Conservation (phyloP, 2,329 filamentous ascomycete species). For the Penicillium freii region DNA sequence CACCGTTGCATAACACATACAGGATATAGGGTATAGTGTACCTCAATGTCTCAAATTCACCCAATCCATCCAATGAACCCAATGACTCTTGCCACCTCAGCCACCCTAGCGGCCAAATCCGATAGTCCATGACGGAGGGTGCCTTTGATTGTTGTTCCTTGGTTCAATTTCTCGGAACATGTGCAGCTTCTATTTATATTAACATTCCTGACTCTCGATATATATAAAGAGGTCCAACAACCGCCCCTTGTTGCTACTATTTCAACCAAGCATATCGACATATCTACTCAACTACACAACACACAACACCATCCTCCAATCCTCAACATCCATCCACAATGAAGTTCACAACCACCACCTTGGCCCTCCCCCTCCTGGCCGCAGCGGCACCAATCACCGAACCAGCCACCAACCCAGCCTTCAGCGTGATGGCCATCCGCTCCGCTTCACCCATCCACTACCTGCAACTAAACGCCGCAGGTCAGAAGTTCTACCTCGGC, state of each 20-base stretch:
- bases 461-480: conserved; percentile 48
- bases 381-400: conserved; percentile 24
- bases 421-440: conserved; percentile 46
- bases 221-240: conserved; percentile 3
- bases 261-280: neutral
- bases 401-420: conserved; percentile 28
- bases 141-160: neutral
- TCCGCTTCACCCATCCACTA: conserved; percentile 53
- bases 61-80: conserved; percentile 2
- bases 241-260: neutral
- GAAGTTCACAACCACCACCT: conserved; percentile 25
- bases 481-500: conserved; percentile 52
- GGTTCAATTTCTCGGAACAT: neutral
- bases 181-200: neutral
- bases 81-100: conserved; percentile 3
- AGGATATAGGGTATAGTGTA: neutral
- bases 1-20: neutral
- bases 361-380: conserved; percentile 30
- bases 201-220: neutral
- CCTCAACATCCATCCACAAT: conserved; percentile 17
- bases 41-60: conserved; percentile 8
- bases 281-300: neutral
- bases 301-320: neutral
- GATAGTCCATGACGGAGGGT: conserved; percentile 1
- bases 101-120: conserved; percentile 3